phyloP scores from a whole-genome alignment of 129 eudicot species.

The Deinandra increscens region DNA sequence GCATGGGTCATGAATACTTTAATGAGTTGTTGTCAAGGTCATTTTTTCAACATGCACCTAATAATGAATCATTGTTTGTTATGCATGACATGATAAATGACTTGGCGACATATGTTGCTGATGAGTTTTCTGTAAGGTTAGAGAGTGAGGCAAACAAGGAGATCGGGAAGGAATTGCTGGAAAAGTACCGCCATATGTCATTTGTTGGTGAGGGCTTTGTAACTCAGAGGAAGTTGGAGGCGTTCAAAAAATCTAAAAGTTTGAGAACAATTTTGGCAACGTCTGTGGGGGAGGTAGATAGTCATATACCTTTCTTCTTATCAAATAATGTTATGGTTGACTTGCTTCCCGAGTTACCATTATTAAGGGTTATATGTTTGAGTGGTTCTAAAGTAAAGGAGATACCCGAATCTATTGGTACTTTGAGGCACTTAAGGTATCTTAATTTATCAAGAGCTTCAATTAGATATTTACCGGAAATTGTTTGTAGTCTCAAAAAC shows the following conservation, averaged over 20 bases:
- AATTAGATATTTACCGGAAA: constrained; percentile 27
- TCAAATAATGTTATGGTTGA: constrained; percentile 16
- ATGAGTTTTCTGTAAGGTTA: constrained; percentile 13
- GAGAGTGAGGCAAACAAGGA: constrained; percentile 15
- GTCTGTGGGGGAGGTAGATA: constrained; percentile 13
- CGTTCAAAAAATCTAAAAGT: constrained; percentile 19
- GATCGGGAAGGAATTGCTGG: background rate
- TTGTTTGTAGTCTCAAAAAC: constrained; percentile 20
- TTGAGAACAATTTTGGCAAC: constrained; percentile 41
- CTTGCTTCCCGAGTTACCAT: background rate
- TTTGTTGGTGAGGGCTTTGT: constrained; percentile 25
- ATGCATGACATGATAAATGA: no score
- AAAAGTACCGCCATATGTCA: constrained; percentile 39
- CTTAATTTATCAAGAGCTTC: constrained; percentile 18
- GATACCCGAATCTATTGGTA: constrained; percentile 17
- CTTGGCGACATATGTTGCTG: no score
- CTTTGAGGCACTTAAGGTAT: constrained; percentile 30
- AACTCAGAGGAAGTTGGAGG: constrained; percentile 22
- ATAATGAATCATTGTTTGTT: no score
- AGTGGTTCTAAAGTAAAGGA: background rate
- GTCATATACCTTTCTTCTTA: background rate
- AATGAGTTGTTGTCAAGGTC: background rate
- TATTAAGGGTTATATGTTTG: constrained; percentile 25
- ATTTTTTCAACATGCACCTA: background rate
- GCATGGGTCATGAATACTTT: background rate